These are phyloP conservation scores for Juncus inflexus DNA, from an alignment of 176 grass and related monocot species.

Conservation along the genomic window DNA sequence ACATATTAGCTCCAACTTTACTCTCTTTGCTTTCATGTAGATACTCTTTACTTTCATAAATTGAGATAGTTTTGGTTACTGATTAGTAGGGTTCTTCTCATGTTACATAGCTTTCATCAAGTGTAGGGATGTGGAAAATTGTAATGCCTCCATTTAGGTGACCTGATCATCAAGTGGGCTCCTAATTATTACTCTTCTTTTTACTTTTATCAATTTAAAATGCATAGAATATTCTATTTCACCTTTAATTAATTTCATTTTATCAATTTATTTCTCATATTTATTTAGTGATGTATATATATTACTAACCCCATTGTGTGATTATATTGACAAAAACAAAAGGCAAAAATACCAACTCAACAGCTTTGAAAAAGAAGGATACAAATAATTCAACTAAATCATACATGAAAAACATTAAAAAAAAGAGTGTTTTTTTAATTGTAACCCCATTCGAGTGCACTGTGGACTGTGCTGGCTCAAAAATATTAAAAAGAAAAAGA, in stretches of 20 bases:
- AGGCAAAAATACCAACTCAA: constrained; percentile 16
- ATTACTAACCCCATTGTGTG: constrained; percentile 12
- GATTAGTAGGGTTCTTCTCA: not conserved
- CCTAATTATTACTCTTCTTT: constrained; percentile 6
- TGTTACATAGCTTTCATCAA: constrained; percentile 24
- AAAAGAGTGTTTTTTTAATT: constrained; percentile 7
- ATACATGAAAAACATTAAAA: not conserved
- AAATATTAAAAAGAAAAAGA: not conserved
- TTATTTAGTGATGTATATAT: not conserved
- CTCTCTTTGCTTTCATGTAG: too few relatives aligned
- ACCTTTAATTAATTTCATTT: too few relatives aligned
- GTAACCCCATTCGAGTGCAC: constrained; percentile 18
- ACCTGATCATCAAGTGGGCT: not conserved
- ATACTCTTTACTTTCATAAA: too few relatives aligned
- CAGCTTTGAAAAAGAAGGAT: not conserved
- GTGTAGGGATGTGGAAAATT: constrained; percentile 11
- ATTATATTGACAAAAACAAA: constrained; percentile 13
- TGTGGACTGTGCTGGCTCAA: too few relatives aligned
- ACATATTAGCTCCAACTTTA: too few relatives aligned
- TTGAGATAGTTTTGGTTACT: too few relatives aligned
- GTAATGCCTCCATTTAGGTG: constrained; percentile 18
- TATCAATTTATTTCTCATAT: too few relatives aligned
- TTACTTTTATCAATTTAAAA: not conserved
- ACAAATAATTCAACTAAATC: not conserved
- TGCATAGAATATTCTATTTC: too few relatives aligned